Conservation (phyloP, 192 early-diverging fungal species). For the Coemansia sp. region DNA sequence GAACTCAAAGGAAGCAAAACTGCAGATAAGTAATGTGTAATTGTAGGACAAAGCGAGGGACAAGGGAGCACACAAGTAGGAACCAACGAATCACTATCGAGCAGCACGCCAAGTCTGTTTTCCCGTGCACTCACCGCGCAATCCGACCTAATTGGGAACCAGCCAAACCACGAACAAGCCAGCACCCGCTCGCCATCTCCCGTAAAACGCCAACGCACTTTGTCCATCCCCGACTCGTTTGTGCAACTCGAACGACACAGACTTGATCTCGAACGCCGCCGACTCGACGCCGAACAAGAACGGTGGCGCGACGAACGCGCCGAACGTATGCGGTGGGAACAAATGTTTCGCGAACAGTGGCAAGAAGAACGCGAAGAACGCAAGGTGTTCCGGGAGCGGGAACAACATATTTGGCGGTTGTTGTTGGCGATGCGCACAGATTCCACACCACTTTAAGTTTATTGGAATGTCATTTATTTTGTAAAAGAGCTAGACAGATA, state of each 20-base stretch:
- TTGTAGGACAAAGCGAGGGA: neutral
- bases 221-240: constrained; percentile 15
- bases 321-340: constrained; percentile 26
- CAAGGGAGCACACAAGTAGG: neutral
- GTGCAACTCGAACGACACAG: constrained; percentile 23
- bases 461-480: neutral
- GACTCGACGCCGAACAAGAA: constrained; percentile 25
- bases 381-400: constrained; percentile 22
- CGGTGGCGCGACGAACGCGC: constrained; percentile 37
- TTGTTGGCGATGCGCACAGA: constrained; percentile 15
- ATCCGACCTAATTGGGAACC: neutral
- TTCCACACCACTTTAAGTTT: neutral
- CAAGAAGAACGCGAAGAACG: constrained; percentile 36
- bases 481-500: constrained; percentile 10
- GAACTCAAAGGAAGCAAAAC: too few species aligned
- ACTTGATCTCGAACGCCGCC: constrained; percentile 26
- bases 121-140: neutral
- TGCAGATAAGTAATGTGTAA: neutral
- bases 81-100: neutral
- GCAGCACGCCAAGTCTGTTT: neutral
- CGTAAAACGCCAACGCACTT: too few species aligned
- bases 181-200: too few species aligned
- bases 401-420: constrained; percentile 27
- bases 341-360: constrained; percentile 39
- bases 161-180: neutral